These are phyloP conservation scores for Ogataea corticis DNA, from an alignment of 805 yeast genomes.

Conservation along the genomic window DNA sequence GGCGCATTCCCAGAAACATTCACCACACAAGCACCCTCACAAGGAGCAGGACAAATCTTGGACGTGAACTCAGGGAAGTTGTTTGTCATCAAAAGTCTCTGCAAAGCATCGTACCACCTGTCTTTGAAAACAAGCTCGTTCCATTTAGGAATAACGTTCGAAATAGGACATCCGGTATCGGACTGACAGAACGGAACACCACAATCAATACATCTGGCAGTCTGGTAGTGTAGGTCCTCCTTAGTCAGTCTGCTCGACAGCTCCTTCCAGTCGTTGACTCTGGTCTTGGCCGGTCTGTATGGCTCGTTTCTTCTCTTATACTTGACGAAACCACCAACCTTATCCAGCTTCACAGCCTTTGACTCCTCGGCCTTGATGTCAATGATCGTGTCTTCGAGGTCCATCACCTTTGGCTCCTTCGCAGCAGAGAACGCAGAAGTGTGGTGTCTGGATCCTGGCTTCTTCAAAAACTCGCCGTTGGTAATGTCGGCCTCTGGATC, in stretches of 20 bases:
- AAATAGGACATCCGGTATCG: constrained; percentile 97
- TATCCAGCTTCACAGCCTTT: constrained; percentile 68
- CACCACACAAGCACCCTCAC: constrained; percentile 89
- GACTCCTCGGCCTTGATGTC: constrained; percentile 67
- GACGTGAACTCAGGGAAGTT: constrained; percentile 99
- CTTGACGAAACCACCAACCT: constrained; percentile 88
- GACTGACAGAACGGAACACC: constrained; percentile 99
- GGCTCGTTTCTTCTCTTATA: constrained; percentile 86
- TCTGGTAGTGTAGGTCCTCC: constrained; percentile 85
- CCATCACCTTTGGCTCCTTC: constrained; percentile 81
- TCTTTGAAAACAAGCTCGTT: constrained; percentile 93
- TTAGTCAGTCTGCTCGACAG: constrained; percentile 76
- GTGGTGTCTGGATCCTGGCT: constrained; percentile 44
- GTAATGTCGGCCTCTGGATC: constrained; percentile 86
- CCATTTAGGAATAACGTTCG: constrained; percentile 97
- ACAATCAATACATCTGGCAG: constrained; percentile 99
- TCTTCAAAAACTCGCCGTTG: constrained; percentile 76
- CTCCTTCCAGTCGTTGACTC: constrained; percentile 92
- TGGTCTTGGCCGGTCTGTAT: constrained; percentile 72
- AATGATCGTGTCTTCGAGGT: constrained; percentile 83
- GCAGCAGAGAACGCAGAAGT: constrained; percentile 29
- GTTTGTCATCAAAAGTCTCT: constrained; percentile 90
- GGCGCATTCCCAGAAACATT: constrained; percentile 92
- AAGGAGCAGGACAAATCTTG: constrained; percentile 98
- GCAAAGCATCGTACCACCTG: constrained; percentile 92